Evolutionary conservation across 257 asterid genomes (phyloP).

Genomic region (Cruciata laevipes): DNA sequence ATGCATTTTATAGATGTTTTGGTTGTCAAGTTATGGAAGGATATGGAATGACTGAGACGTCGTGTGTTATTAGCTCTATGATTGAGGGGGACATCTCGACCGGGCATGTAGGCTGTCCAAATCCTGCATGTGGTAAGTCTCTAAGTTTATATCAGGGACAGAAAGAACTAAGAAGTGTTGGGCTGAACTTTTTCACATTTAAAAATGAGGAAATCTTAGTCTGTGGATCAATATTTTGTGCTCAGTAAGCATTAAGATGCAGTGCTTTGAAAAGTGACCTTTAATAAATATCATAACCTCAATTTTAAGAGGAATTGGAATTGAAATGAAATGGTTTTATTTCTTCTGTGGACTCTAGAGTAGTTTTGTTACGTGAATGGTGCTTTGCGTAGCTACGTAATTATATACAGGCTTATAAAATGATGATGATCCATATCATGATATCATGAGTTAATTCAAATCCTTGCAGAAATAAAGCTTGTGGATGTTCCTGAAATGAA

Average conservation of each 20-base stretch:
- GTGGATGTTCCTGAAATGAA: slow-evolving; percentile 97
- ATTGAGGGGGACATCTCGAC: slow-evolving; percentile 57
- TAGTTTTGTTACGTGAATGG: background rate
- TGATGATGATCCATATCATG: background rate
- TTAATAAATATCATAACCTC: background rate
- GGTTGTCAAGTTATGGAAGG: slow-evolving; percentile 85
- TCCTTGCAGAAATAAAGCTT: slow-evolving; percentile 66
- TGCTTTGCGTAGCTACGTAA: background rate
- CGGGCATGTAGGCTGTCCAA: slow-evolving; percentile 96
- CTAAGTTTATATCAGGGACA: slow-evolving; percentile 3
- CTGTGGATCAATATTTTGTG: background rate
- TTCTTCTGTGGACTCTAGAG: background rate
- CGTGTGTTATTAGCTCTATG: slow-evolving; percentile 87
- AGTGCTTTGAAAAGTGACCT: too few relatives aligned
- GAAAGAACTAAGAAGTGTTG: background rate
- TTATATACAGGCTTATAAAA: background rate
- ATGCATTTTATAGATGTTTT: slow-evolving; percentile 54
- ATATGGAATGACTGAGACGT: slow-evolving; percentile 95
- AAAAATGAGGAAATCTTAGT: background rate
- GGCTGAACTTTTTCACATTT: background rate
- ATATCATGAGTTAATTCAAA: background rate
- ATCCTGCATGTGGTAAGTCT: slow-evolving; percentile 85
- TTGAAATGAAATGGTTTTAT: background rate
- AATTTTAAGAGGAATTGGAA: background rate
- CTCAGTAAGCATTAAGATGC: background rate